phyloP scores from a whole-genome alignment of 2,329 filamentous ascomycete species.

The Nannizziopsis barbatae region DNA sequence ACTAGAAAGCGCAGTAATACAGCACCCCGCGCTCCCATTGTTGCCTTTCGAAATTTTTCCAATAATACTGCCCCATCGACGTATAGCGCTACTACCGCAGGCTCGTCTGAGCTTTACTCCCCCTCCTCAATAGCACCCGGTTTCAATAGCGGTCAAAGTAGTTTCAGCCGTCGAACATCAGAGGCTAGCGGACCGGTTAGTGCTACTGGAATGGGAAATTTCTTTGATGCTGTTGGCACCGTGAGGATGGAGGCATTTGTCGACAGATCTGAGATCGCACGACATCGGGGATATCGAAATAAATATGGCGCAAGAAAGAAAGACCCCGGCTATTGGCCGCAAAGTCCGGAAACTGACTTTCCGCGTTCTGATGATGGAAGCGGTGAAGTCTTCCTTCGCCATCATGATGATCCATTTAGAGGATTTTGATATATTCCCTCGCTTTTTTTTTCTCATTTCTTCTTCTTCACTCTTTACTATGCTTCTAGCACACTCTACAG shows the following conservation, averaged over 20 bases:
- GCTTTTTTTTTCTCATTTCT: too few relatives aligned
- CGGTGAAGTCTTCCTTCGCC: slow-evolving; percentile 27
- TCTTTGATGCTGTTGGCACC: slow-evolving; percentile 82
- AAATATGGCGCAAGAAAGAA: slow-evolving; percentile 21
- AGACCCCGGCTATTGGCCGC: slow-evolving; percentile 26
- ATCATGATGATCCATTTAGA: slow-evolving; percentile 37
- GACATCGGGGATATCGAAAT: slow-evolving; percentile 19
- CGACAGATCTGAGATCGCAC: slow-evolving; percentile 36
- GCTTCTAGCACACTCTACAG: too few relatives aligned
- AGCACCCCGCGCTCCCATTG: slow-evolving; percentile 57
- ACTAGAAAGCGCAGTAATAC: slow-evolving; percentile 84
- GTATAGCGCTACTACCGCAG: slow-evolving; percentile 47
- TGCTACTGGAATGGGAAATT: slow-evolving; percentile 40
- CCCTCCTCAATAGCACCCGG: slow-evolving; percentile 21
- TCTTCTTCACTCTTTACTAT: too few relatives aligned
- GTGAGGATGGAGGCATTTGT: slow-evolving; percentile 98
- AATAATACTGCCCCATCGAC: slow-evolving; percentile 30
- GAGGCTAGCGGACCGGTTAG: slow-evolving; percentile 41
- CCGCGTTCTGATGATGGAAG: slow-evolving; percentile 28
- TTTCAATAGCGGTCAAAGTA: slow-evolving; percentile 29
- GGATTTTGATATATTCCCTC: slow-evolving; percentile 33
- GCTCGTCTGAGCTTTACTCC: slow-evolving; percentile 49
- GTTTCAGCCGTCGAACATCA: slow-evolving; percentile 43
- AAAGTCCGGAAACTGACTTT: slow-evolving; percentile 27
- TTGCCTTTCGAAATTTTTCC: slow-evolving; percentile 71